Conservation (phyloP, 1,284 basidiomycete genomes). For the Leccinum brunneo-olivaceum region DNA sequence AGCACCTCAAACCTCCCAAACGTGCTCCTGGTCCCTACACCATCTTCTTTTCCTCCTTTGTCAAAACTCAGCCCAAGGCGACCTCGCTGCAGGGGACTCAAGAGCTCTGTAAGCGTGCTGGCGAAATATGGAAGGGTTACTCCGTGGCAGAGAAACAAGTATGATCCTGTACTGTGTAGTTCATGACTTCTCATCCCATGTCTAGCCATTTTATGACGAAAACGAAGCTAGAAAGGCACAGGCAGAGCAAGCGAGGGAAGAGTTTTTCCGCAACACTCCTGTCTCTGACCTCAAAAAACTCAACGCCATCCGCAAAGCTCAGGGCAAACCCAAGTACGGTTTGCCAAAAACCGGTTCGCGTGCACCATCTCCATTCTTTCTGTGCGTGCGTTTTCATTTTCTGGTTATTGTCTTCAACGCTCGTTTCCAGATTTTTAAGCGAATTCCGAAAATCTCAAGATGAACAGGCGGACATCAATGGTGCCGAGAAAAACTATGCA, state of each 20-base stretch:
- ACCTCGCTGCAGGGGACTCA: background rate
- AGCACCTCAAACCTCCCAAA: conserved; percentile 23
- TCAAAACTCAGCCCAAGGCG: conserved; percentile 6
- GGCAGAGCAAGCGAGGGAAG: conserved; percentile 14
- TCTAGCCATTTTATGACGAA: conserved; percentile 26
- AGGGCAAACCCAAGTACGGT: conserved; percentile 20
- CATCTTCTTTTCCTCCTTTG: conserved; percentile 19
- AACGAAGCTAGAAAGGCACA: conserved; percentile 15
- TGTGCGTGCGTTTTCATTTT: conserved; percentile 16
- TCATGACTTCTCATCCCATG: background rate
- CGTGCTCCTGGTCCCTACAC: conserved; percentile 20
- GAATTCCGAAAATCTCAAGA: conserved; percentile 23
- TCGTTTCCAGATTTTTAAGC: conserved; percentile 16
- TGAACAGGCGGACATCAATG: too few relatives aligned
- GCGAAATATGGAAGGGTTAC: conserved; percentile 19
- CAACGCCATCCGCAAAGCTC: conserved; percentile 21
- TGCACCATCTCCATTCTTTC: conserved; percentile 13
- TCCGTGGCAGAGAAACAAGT: conserved; percentile 27
- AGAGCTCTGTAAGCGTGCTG: conserved; percentile 16
- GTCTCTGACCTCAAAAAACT: conserved; percentile 15
- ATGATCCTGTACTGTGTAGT: background rate
- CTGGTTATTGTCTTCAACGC: too few relatives aligned
- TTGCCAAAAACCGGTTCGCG: background rate
- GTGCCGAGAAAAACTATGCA: background rate
- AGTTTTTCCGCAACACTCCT: conserved; percentile 21